Evolutionary conservation across 306 rosid species (phyloP).

Genomic region (Delonix regia): DNA sequence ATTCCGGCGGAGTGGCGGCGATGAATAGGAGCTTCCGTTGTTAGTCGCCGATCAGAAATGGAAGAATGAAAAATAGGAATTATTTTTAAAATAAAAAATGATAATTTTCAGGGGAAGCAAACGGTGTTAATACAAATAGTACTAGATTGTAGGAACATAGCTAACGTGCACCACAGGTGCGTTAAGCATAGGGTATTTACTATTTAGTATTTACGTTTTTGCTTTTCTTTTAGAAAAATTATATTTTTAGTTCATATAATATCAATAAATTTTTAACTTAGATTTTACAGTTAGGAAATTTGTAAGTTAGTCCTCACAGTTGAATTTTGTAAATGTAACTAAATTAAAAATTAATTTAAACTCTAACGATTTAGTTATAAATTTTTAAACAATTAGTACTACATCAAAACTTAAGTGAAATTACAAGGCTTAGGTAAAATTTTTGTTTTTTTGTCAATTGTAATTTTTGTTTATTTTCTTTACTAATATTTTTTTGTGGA

Average conservation of each 20-base stretch:
- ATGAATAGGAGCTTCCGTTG: conserved; percentile 51
- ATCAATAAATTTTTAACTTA: neutral
- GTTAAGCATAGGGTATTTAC: neutral
- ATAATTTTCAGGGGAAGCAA: neutral
- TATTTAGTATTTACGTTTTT: neutral
- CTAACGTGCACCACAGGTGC: conserved; percentile 1
- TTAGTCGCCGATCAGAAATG: conserved; percentile 51
- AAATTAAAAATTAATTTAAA: no score
- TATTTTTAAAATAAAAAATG: neutral
- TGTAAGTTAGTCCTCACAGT: neutral
- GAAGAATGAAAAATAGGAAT: conserved; percentile 8
- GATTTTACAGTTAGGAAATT: neutral
- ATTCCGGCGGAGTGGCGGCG: conserved; percentile 32
- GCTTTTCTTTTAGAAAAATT: neutral
- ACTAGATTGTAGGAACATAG: neutral
- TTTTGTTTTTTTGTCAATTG: no score
- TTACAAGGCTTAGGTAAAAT: no score
- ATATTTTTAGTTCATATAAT: neutral
- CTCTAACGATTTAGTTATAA: no score
- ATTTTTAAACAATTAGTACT: no score
- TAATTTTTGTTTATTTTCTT: no score
- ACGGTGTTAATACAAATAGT: neutral
- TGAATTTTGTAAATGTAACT: no score
- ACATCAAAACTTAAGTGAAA: no score
- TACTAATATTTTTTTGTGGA: no score